Conservation (phyloP, 306 rosid species). For the Rubus idaeus region DNA sequence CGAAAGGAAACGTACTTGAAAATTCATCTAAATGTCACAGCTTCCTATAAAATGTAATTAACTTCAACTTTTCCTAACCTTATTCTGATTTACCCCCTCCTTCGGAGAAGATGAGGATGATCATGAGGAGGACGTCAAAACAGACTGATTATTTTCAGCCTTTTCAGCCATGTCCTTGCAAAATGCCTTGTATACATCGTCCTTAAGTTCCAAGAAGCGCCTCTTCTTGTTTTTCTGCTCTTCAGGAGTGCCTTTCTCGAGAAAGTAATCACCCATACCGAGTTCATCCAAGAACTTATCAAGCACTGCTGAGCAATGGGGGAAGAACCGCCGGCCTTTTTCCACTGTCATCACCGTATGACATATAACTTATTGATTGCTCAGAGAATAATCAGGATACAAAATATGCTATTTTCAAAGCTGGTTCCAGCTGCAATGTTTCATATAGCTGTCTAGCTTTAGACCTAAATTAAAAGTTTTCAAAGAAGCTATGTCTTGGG, state of each 20-base stretch:
- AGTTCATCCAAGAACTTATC: conserved; percentile 72
- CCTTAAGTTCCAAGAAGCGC: conserved; percentile 85
- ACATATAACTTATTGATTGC: conserved; percentile 11
- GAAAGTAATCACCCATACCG: conserved; percentile 70
- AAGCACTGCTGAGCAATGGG: conserved; percentile 89
- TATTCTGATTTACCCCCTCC: conserved; percentile 34
- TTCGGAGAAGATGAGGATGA: conserved; percentile 56
- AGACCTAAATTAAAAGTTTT: neutral
- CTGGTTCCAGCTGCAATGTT: conserved; percentile 10
- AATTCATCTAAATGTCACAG: conserved; percentile 4
- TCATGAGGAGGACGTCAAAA: conserved; percentile 43
- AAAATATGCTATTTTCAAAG: neutral
- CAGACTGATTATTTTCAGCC: conserved; percentile 53
- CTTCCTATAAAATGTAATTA: conserved; percentile 13
- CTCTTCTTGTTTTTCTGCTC: conserved; percentile 68
- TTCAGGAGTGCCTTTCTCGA: conserved; percentile 65
- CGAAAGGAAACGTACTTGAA: neutral
- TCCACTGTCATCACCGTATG: conserved; percentile 49
- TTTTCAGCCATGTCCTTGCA: conserved; percentile 70
- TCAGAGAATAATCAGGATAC: conserved; percentile 9
- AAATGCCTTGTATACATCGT: conserved; percentile 85
- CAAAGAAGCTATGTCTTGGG: neutral
- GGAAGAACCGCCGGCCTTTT: conserved; percentile 81
- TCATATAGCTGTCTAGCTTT: neutral
- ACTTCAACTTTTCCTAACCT: conserved; percentile 46